Evolutionary conservation across 768 basidiomycete genomes (phyloP).

Genomic region (Baorangia bicolor): DNA sequence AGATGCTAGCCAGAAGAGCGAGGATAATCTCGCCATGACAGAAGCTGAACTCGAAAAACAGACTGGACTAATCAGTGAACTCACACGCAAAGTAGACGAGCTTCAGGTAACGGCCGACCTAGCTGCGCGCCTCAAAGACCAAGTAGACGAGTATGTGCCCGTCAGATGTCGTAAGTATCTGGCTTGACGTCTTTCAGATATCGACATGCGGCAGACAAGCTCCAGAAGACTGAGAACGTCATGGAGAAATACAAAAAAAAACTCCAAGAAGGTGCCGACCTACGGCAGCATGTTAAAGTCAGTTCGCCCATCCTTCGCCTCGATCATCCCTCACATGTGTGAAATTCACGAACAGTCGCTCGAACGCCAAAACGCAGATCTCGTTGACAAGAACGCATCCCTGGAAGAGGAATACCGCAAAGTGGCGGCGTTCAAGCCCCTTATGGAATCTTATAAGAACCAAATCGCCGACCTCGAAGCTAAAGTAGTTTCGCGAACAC

Average conservation of each 20-base stretch:
- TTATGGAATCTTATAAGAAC: conserved; percentile 90
- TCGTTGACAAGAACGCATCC: conserved; percentile 88
- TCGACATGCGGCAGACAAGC: conserved; percentile 86
- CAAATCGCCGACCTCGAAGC: conserved; percentile 81
- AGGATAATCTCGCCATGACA: conserved; percentile 82
- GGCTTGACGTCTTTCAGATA: conserved; percentile 49
- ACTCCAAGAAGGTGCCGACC: conserved; percentile 88
- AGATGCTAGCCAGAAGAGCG: conserved; percentile 80
- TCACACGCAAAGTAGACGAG: conserved; percentile 80
- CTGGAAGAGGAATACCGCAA: conserved; percentile 93
- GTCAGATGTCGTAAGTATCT: not conserved
- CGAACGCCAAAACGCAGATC: conserved; percentile 89
- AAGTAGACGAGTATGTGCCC: conserved; percentile 79
- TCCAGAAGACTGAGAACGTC: conserved; percentile 94
- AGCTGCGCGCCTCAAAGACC: conserved; percentile 80
- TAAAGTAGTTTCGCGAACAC: conserved; percentile 60
- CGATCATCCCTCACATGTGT: not conserved
- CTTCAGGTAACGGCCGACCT: conserved; percentile 76
- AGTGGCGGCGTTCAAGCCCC: conserved; percentile 78
- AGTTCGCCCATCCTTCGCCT: conserved; percentile 18
- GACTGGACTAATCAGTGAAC: conserved; percentile 60
- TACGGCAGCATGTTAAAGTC: conserved; percentile 84
- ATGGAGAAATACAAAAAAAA: conserved; percentile 99
- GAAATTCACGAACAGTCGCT: conserved; percentile 51
- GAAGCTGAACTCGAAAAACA: conserved; percentile 86